Conservation (phyloP, 1,139 yeast species). For the Suhomyces panamericanus region DNA sequence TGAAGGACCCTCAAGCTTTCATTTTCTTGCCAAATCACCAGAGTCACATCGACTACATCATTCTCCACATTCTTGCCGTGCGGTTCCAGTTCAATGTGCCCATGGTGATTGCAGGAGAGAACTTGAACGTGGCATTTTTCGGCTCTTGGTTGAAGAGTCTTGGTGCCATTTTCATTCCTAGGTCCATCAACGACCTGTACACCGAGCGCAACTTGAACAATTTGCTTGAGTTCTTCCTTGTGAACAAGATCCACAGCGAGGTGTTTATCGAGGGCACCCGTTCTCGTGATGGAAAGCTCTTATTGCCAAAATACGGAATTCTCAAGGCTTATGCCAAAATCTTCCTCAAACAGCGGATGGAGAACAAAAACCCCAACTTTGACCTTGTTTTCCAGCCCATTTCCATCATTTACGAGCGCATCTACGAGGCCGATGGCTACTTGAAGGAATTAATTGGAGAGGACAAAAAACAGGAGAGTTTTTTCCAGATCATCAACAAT, state of each 20-base stretch:
- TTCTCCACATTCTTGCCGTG: constrained; percentile 57
- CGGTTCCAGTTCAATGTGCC: constrained; percentile 61
- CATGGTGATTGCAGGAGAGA: constrained; percentile 67
- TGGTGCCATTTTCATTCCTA: constrained; percentile 50
- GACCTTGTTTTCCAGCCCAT: constrained; percentile 55
- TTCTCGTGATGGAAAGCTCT: constrained; percentile 63
- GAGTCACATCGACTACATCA: constrained; percentile 65
- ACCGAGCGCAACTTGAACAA: constrained; percentile 59
- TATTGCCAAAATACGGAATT: constrained; percentile 66
- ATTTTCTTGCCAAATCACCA: constrained; percentile 56
- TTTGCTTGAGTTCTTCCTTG: constrained; percentile 52
- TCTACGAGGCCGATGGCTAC: constrained; percentile 66
- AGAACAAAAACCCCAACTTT: constrained; percentile 44
- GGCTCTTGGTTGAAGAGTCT: constrained; percentile 47
- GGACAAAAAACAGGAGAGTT: constrained; percentile 55
- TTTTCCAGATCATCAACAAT: constrained; percentile 34
- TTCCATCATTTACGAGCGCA: constrained; percentile 63
- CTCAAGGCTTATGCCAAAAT: constrained; percentile 51
- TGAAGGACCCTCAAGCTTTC: constrained; percentile 46
- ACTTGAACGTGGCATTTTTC: constrained; percentile 61
- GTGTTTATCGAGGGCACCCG: constrained; percentile 70
- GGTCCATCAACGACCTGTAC: constrained; percentile 52
- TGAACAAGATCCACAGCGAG: constrained; percentile 56
- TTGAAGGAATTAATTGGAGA: constrained; percentile 60
- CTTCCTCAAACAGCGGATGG: constrained; percentile 46